Evolutionary conservation across 225 moss, liverwort and hornwort genomes (phyloP), one percentile per base, ranked within the genome.

Genomic region (Antitrichia curtipendula): DNA sequence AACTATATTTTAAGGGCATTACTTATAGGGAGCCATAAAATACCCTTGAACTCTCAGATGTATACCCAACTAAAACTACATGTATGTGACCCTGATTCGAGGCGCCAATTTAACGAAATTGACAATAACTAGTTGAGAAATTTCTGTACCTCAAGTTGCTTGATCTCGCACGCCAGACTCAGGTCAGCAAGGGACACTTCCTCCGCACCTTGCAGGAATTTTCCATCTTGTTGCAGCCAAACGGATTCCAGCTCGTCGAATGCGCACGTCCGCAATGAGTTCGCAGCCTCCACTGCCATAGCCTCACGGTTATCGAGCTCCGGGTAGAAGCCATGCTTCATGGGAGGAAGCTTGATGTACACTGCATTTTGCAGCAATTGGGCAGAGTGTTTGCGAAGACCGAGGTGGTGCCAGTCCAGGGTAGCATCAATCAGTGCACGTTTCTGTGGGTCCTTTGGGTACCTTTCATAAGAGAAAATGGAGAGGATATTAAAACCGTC

Each of bases 171-270:
- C 68, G 85, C 92, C 34, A 93, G 71, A 59, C 92, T 92, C 82
- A 93, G 84, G 80, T 93, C 92, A 36, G 93, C 92, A 5, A 93
- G 87, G 16, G 92, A 92, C 31, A 92, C 89, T 78, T 93, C 89
- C 62, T 92, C 88, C 78, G 86, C 86, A 49, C 84, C 84, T 87
- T 49, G 85, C 91, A 56, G 89, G 62, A 68, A 92, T 87, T 32
- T 79, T 10, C 62, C 85, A 54, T 62, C 53, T 25, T 64, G 77
- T 53, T 53, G 77, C 40, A 85, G 43, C 15, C 32, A 53, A 50
- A 85, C 24, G 6, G 40, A 85, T 25, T 85, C 64, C 53, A 85
- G 64, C 54, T 85, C 12, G 24, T 85, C 85, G 8, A 85, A 64
- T 14, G 23, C 77, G 53, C 13, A 12, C 32, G 85, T 85, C 65